Evolutionary conservation across 345 rosid genomes (phyloP).

Genomic region (Salix arbutifolia): DNA sequence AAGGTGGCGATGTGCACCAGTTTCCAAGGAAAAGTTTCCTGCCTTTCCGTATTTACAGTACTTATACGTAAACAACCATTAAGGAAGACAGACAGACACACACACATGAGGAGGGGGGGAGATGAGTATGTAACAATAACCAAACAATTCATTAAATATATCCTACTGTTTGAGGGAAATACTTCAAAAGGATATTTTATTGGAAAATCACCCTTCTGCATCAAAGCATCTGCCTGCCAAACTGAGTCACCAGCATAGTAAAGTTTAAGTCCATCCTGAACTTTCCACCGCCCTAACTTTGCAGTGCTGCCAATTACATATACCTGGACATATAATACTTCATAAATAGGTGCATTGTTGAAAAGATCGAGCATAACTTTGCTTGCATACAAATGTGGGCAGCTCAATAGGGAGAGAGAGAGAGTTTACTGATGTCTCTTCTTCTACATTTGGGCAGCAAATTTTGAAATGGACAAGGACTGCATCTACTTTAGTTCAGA

Average conservation of each 20-base stretch:
- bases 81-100: constrained; percentile 33
- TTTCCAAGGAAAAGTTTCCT: constrained; percentile 57
- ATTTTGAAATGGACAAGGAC: constrained; percentile 68
- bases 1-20: constrained; percentile 63
- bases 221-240: constrained; percentile 71
- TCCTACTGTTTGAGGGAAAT: constrained; percentile 6
- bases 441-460: constrained; percentile 71
- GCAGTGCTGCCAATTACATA: constrained; percentile 68
- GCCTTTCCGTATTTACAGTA: constrained; percentile 65
- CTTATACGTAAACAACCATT: constrained; percentile 56
- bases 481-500: constrained; percentile 40
- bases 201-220: constrained; percentile 60
- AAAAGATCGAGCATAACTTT: neutral
- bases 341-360: neutral
- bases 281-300: constrained; percentile 79
- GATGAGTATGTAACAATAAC: neutral
- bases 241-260: constrained; percentile 63
- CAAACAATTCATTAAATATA: constrained; percentile 3
- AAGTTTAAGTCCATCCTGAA: constrained; percentile 72
- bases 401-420: constrained; percentile 10
- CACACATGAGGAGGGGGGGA: neutral
- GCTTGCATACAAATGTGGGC: neutral
- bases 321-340: constrained; percentile 49
- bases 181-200: constrained; percentile 71
- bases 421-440: constrained; percentile 54